These are phyloP conservation scores for Globisporangium ultimum DNA, from an alignment of 352 stramenopile species.

Conservation along the genomic window DNA sequence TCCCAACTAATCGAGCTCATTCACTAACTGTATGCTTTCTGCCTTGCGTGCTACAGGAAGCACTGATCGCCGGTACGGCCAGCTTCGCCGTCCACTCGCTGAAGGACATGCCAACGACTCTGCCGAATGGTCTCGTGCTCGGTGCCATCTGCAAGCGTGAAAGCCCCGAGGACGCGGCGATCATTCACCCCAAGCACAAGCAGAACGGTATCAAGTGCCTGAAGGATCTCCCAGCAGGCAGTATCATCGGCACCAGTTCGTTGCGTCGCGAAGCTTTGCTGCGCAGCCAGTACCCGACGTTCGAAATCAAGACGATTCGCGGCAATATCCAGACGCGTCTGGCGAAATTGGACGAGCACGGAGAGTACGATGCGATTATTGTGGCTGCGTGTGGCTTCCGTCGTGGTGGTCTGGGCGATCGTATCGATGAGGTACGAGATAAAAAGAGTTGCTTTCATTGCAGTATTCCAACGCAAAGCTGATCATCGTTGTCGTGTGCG, in stretches of 20 bases:
- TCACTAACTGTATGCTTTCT: background rate
- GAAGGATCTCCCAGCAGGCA: slow-evolving; percentile 55
- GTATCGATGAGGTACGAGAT: slow-evolving; percentile 56
- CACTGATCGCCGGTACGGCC: slow-evolving; percentile 53
- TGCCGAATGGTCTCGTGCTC: slow-evolving; percentile 76
- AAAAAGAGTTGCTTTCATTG: no score
- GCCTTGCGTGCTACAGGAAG: slow-evolving; percentile 27
- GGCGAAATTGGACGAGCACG: slow-evolving; percentile 78
- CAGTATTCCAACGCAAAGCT: no score
- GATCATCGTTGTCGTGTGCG: background rate
- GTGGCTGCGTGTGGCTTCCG: slow-evolving; percentile 82
- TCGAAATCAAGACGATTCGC: slow-evolving; percentile 81
- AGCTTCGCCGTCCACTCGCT: slow-evolving; percentile 88
- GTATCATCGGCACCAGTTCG: slow-evolving; percentile 81
- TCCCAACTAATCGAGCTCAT: background rate
- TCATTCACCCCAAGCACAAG: slow-evolving; percentile 86
- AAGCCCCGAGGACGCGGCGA: slow-evolving; percentile 74
- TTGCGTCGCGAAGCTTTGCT: slow-evolving; percentile 80
- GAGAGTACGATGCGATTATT: slow-evolving; percentile 87
- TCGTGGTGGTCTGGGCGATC: slow-evolving; percentile 60
- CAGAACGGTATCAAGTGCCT: slow-evolving; percentile 53
- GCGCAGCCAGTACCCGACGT: slow-evolving; percentile 53
- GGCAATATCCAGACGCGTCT: slow-evolving; percentile 88
- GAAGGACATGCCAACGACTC: slow-evolving; percentile 87
- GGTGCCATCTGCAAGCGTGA: slow-evolving; percentile 80